Conservation (phyloP, 2,329 filamentous ascomycete genomes). For the Penicillium sp. region DNA sequence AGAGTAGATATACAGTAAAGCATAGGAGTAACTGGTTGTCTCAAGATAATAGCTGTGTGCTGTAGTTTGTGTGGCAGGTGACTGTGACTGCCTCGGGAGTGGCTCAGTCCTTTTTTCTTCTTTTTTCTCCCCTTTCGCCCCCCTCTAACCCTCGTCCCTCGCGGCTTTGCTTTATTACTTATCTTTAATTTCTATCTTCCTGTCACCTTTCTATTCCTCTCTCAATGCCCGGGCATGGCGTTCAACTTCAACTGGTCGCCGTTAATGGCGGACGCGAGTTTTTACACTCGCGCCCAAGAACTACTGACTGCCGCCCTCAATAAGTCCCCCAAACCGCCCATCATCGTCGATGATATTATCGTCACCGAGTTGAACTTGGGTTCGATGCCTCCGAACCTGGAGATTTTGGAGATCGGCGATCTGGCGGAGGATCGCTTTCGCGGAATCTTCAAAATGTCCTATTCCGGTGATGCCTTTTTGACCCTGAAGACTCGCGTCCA, state of each 20-base stretch:
- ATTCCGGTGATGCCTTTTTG: conserved; percentile 91
- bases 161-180: too few relatives aligned
- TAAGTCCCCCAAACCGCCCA: conserved; percentile 96
- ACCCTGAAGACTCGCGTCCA: conserved; percentile 96
- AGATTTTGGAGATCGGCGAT: conserved; percentile 97
- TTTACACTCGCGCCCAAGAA: conserved; percentile 88
- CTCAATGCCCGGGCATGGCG: conserved; percentile 68
- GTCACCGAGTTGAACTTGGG: conserved; percentile 97
- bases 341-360: conserved; percentile 98
- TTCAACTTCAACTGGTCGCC: conserved; percentile 99
- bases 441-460: conserved; percentile 99
- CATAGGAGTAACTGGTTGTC: too few relatives aligned
- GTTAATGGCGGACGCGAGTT: conserved; percentile 89
- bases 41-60: too few relatives aligned
- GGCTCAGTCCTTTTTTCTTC: conserved; percentile 10
- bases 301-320: conserved; percentile 94
- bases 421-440: conserved; percentile 95
- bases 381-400: conserved; percentile 89
- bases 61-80: conserved; percentile 5
- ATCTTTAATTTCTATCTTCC: conserved; percentile 2
- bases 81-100: conserved; percentile 18
- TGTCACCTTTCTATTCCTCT: conserved; percentile 1
- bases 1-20: too few relatives aligned
- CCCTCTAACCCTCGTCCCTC: not conserved
- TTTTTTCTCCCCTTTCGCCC: not conserved